Evolutionary conservation across 352 stramenopile genomes (phyloP), one percentile per base, ranked within the genome.

Genomic region (Phytophthora hibernalis): DNA sequence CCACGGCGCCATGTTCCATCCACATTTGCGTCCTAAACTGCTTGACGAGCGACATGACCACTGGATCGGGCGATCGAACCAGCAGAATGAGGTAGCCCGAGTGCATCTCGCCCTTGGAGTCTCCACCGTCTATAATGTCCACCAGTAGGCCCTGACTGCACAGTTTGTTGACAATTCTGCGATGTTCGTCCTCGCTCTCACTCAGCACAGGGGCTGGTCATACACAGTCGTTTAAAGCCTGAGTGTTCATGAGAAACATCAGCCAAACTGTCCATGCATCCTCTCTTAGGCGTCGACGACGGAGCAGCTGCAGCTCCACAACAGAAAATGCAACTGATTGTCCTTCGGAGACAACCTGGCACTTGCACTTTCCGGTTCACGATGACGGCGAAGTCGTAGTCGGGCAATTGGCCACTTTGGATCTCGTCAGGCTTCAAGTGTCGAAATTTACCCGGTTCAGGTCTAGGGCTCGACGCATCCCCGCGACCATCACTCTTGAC

Each of bases 371-470:
- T 86, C 45, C 87, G 87, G 64, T 94, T 90, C 24, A 80, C 84
- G 51, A 96, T 89, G 24, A 96, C 76, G 0, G 84, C 85, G 65
- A 90, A 96, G 60, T 96, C 87, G 72, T 94, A 96, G 30, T 72
- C 51, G 15, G 83, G 80, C 22, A 87, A 43, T 15, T 70, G 60
- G 5, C 82, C 85, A 40, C 70, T 86, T 64, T 84, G 40, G 59
- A 96, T 90, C 54, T 96, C 85, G 30, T 91, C 81, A 1, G 87
- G 85, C 55, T 92, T 92, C n/a, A 96, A 71, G 61, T 96, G 93
- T 2, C 85, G 60, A 57, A 93, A 95, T 43, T 79, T 80, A 42
- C 85, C 87, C 5, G 53, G 64, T 20, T 70, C 65, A 12, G 61
- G 59, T 9, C 64, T 53, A 16, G 69, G 69, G 18, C 79, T 79